Evolutionary conservation across 805 yeast species (phyloP), one percentile per base, ranked within the genome.

Genomic region (Maudiozyma turicensis): DNA sequence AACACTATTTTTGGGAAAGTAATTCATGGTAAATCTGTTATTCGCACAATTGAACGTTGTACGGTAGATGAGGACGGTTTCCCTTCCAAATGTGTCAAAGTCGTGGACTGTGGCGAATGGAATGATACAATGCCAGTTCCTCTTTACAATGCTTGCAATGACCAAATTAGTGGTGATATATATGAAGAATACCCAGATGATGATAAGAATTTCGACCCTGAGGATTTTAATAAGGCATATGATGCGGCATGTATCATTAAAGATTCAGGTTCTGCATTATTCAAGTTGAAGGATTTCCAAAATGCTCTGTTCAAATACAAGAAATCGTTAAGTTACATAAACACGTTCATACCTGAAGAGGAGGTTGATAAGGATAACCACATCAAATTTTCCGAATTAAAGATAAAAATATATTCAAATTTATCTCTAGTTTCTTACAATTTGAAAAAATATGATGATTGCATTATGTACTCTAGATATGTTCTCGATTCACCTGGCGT

Each of bases 171-270:
- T 1, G 87, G 86, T 7, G 95, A 86, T 57, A 61, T 77, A 0
- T 86, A 74, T 57, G 93, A 85, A 64, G 93, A 85, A 62, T 78
- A 72, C 55, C 95, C 93, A 0, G 89, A 81, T 51, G 95, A 86
- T 62, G 87, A 84, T 55, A 68, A 60, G 3, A 64, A 73, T 50
- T 77, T 82, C 45, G 81, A 77, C 49, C 75, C 76, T 43, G 81
- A 84, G 15, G 77, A 82, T 46, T 71, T 80, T 7, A 60, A 58
- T n/a, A 65, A 68, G 13, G 81, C 83, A 0, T 77, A 60, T 49
- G 66, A 67, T 8, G 86, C 82, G 0, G 63, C 81, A 0, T 55
- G 53, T 8, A 76, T 64, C 13, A 84, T 86, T 46, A 86, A 86
- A 55, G 80, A 78, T 33, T 77, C 89, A 26, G 95, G 87, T 1